Percentiles rank a stretch among this genome's conserved stretches.
phyloP scores from a whole-genome alignment of 306 rosid species.

The Arachis hypogaea region DNA sequence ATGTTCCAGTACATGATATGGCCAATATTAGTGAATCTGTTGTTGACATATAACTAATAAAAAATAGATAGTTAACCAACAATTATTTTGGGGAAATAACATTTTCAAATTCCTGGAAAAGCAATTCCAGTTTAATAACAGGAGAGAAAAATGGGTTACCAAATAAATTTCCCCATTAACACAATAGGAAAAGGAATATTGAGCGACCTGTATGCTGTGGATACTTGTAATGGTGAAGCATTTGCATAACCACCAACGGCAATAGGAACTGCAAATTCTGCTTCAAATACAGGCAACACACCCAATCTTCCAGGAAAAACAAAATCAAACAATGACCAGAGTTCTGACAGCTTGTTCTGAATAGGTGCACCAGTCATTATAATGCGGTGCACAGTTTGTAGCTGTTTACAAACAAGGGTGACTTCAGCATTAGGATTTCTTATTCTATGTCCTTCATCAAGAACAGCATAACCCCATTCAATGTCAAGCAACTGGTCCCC shows the following conservation, averaged over 20 bases:
- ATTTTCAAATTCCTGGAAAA: slow-evolving; percentile 12
- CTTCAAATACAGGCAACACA: slow-evolving; percentile 97
- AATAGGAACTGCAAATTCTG: slow-evolving; percentile 97
- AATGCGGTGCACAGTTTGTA: slow-evolving; percentile 91
- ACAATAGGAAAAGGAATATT: slow-evolving; percentile 18
- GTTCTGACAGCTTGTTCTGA: slow-evolving; percentile 91
- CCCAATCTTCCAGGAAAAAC: slow-evolving; percentile 99
- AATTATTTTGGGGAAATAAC: slow-evolving; percentile 15
- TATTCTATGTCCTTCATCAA: slow-evolving; percentile 95
- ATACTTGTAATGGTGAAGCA: slow-evolving; percentile 98
- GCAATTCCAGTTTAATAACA: slow-evolving; percentile 7
- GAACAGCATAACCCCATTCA: slow-evolving; percentile 93
- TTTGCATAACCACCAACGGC: slow-evolving; percentile 97
- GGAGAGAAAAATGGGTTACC: neutral
- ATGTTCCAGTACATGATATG: slow-evolving; percentile 6
- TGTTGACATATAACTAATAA: slow-evolving; percentile 1
- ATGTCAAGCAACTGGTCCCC: slow-evolving; percentile 81
- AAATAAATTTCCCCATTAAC: neutral
- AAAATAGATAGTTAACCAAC: slow-evolving; percentile 3
- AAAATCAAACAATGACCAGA: slow-evolving; percentile 99
- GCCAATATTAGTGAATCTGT: slow-evolving; percentile 1
- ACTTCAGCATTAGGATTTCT: slow-evolving; percentile 96
- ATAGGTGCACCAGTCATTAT: slow-evolving; percentile 99
- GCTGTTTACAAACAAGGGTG: slow-evolving; percentile 91
- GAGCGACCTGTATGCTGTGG: slow-evolving; percentile 90